phyloP scores from a whole-genome alignment of 2,329 filamentous ascomycete genomes.

The Pestalotiopsis sp. region DNA sequence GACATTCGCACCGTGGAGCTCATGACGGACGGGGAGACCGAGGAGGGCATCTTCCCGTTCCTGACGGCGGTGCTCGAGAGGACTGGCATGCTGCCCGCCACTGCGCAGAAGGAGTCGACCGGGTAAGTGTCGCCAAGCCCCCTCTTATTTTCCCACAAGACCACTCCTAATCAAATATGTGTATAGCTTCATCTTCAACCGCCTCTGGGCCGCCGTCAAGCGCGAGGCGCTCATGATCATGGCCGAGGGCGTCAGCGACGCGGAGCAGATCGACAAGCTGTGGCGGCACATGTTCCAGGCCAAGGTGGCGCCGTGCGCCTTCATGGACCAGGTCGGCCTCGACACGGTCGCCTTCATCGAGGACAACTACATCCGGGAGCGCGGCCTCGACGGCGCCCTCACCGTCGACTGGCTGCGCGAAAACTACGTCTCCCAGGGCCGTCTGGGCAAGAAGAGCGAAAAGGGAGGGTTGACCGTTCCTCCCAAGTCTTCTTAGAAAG shows the following conservation, averaged over 20 bases:
- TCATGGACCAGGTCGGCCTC: constrained; percentile 53
- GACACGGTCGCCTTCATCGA: constrained; percentile 58
- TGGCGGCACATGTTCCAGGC: constrained; percentile 41
- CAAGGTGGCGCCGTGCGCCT: constrained; percentile 16
- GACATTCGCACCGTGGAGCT: constrained; percentile 50
- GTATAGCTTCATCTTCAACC: constrained; percentile 53
- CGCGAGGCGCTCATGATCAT: constrained; percentile 52
- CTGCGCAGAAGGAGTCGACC: constrained; percentile 50
- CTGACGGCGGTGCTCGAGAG: constrained; percentile 40
- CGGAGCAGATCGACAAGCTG: constrained; percentile 51
- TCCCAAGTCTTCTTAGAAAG: not conserved
- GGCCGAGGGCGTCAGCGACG: constrained; percentile 49
- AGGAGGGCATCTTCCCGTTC: constrained; percentile 45
- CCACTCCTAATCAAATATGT: not conserved
- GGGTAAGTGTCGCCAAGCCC: constrained; percentile 18
- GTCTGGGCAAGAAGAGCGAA: constrained; percentile 45
- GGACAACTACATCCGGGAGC: constrained; percentile 52
- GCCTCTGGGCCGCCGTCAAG: constrained; percentile 60
- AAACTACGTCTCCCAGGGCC: constrained; percentile 46
- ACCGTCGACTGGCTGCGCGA: constrained; percentile 47
- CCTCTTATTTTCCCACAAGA: not conserved
- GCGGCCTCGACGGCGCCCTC: constrained; percentile 39
- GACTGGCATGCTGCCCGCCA: constrained; percentile 42
- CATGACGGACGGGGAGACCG: constrained; percentile 53
- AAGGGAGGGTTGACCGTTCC: constrained; percentile 37